Evolutionary conservation across 2,329 filamentous ascomycete species (phyloP), one percentile per base, ranked within the genome.

Genomic region (Botrytis cinerea): DNA sequence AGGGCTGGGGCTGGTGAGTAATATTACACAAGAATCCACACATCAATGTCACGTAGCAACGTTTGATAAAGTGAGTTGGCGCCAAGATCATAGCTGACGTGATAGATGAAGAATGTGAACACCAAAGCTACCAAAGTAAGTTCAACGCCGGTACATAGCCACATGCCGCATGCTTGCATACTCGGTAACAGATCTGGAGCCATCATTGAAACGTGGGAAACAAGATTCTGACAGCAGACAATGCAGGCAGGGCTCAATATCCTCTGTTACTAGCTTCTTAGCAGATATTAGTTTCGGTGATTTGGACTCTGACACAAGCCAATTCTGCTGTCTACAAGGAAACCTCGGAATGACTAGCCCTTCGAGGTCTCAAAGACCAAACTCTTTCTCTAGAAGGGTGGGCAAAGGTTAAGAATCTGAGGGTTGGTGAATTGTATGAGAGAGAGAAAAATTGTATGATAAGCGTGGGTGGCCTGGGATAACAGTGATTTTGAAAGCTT

Each of bases 171-270:
- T 48, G 62, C 60, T 61, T 75, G 75, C 73, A 77, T 74, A 73
- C 38, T 71, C 71, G 68, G 73, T 70, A 63, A 70, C 61, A 77
- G 75, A 77, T 76, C 75, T 75, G 43, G 71, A 70, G 40, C 40
- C 18, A 72, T 73, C 64, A 73, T 66, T 54, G 54, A 57, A 77
- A 75, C 70, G 68, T 57, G 75, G 75, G 71, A 76, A 73, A 75
- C 73, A 75, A 74, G 71, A 75, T 40, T 54, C 57, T 75, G 71
- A 75, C 72, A 69, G 74, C 62, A 69, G 48, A 72, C 46, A 35
- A 74, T 75, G 74, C 73, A 77, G 73, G 73, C 46, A 57, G 74
- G 76, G 73, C 62, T 66, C 74, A 75, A 74, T 67, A 75, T 76
- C 75, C 74, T 74, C 75, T 74, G 73, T 67, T 59, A 73, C 71